Evolutionary conservation across 2,329 filamentous ascomycete species (phyloP).

Genomic region (Xylaria sp.): DNA sequence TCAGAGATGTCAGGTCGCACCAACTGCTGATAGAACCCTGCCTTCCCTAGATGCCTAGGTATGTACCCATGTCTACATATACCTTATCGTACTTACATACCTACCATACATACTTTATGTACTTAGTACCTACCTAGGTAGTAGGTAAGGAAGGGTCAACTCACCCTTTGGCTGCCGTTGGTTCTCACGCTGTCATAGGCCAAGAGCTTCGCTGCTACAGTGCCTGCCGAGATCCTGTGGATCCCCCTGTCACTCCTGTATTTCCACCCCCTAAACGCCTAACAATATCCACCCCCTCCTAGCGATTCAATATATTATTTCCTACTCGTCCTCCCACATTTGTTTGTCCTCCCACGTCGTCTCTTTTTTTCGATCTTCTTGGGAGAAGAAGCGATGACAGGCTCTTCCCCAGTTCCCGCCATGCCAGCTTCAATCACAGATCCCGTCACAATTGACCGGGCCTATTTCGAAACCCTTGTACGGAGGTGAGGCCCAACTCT

Average conservation of each 20-base stretch:
- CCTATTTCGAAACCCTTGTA: constrained; percentile 66
- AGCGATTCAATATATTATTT: constrained; percentile 15
- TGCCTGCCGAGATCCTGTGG: constrained; percentile 4
- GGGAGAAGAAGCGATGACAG: not conserved
- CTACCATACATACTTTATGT: not conserved
- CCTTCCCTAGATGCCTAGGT: too few relatives aligned
- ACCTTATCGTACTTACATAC: too few relatives aligned
- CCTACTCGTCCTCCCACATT: constrained; percentile 7
- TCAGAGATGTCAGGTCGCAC: not conserved
- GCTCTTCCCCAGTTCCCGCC: not conserved
- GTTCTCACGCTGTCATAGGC: not conserved
- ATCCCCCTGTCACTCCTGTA: constrained; percentile 3
- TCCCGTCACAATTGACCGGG: constrained; percentile 63
- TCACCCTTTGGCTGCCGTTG: not conserved
- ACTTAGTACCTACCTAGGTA: not conserved
- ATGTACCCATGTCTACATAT: too few relatives aligned
- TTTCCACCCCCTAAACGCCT: constrained; percentile 3
- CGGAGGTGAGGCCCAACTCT: constrained; percentile 57
- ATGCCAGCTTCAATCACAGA: constrained; percentile 35
- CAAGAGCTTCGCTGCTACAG: not conserved
- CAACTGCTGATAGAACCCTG: constrained; percentile 7
- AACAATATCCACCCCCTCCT: constrained; percentile 12
- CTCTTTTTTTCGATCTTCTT: not conserved
- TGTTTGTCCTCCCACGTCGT: not conserved
- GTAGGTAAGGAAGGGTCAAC: too few relatives aligned